A percentile compares a stretch with the other conserved stretches of the same genome.
These are phyloP conservation scores for Xanthoconium purpureum DNA, from an alignment of 768 basidiomycete species.

Conservation along the genomic window DNA sequence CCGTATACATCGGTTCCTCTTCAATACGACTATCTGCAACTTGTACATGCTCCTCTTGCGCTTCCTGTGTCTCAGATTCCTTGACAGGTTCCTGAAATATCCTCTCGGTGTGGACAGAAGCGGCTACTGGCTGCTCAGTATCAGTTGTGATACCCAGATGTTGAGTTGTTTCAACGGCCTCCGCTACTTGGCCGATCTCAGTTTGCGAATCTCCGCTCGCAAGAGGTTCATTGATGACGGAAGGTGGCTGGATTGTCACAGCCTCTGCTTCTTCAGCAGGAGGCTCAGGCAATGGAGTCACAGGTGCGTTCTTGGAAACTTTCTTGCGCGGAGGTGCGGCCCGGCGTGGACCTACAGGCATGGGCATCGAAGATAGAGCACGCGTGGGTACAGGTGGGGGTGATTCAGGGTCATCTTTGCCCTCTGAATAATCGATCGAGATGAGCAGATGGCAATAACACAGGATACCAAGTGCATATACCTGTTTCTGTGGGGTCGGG, in stretches of 20 bases:
- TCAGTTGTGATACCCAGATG: background rate
- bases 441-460: slow-evolving; percentile 10
- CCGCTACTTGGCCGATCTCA: slow-evolving; percentile 8
- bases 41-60: slow-evolving; percentile 14
- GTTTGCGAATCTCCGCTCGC: slow-evolving; percentile 9
- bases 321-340: slow-evolving; percentile 75
- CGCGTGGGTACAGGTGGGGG: slow-evolving; percentile 34
- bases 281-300: slow-evolving; percentile 27
- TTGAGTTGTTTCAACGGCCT: background rate
- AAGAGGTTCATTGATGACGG: slow-evolving; percentile 3
- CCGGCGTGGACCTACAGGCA: slow-evolving; percentile 70
- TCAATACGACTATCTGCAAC: background rate
- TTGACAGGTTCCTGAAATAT: slow-evolving; percentile 4
- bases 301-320: slow-evolving; percentile 48
- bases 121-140: background rate
- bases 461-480: background rate
- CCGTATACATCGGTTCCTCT: background rate
- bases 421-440: slow-evolving; percentile 11
- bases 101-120: slow-evolving; percentile 1
- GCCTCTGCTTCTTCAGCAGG: slow-evolving; percentile 18
- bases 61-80: slow-evolving; percentile 12
- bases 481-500: slow-evolving; percentile 18
- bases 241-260: background rate
- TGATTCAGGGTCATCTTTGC: slow-evolving; percentile 26
- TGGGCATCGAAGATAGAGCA: slow-evolving; percentile 60